Base-by-base conservation (phyloP, 345 rosid species). In the Eutrema yunnanense region DNA sequence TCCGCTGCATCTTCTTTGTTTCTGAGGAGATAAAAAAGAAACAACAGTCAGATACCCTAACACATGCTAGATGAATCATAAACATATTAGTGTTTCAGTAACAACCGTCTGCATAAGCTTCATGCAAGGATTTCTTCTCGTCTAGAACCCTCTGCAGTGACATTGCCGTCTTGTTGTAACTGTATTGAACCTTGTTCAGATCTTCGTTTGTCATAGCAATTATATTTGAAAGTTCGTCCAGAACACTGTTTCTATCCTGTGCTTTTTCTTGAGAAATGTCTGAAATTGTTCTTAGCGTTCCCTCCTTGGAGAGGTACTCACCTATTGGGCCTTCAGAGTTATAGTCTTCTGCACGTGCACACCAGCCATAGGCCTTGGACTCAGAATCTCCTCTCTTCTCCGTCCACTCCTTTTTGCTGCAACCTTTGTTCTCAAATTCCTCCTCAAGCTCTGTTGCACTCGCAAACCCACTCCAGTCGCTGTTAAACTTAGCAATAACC, bases 1-100 rank as follows among this genome's bases (percentile, higher is more conserved):
- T 64, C 54, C 80, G 82, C 74, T 92, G 96, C 96, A 89, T 77
- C 84, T 82, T 91, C 84, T 85, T 89, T 34, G 87, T 86, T 82
- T 92, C 99, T 95, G 82, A 55, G 13, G 59, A 75, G 76, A 56
- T 65, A 40, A 78, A 50, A 62, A 2, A 32, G 0, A 67, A 38
- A 57, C 19, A 61, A 6, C 3, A 27, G 33, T 75, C 66, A 76
- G 14, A 47, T 54, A 75, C 32, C 41, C 0, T 34, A 62, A 55
- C 29, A 42, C 9, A 33, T 32, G 55, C 43, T 30, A 26, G 6
- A 33, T 41, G 48, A 71, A 44, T 48, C 34, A 37, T 33, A 57
- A 71, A 27, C 30, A 64, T 44, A 50, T 48, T 4, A 49, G 37
- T 19, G 53, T 56, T 30, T 49, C 13, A 56, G 67, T 53, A n/a